A percentile compares a stretch with the other conserved stretches of the same genome.
Evolutionary conservation across 352 stramenopile genomes (phyloP).

Genomic region (Achlya hypogyna): DNA sequence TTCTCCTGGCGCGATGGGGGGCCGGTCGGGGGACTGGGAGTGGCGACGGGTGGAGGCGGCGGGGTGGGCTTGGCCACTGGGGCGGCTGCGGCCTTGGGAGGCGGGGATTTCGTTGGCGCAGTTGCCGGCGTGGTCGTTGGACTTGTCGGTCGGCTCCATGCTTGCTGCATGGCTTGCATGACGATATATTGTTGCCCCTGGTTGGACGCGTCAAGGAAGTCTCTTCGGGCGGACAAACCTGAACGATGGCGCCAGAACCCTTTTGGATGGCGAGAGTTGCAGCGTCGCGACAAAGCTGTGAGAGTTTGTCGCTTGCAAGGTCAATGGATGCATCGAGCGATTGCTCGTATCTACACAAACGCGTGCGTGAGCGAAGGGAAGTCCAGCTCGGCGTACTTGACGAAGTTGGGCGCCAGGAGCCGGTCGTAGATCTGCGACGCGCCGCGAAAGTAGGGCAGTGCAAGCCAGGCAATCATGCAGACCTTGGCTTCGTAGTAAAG

Average conservation of each 20-base stretch:
- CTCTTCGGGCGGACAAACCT: slow-evolving; percentile 23
- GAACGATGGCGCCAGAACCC: slow-evolving; percentile 45
- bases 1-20: slow-evolving; percentile 12
- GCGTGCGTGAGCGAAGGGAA: background rate
- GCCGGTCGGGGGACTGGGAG: background rate
- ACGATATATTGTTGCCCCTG: slow-evolving; percentile 52
- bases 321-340: slow-evolving; percentile 44
- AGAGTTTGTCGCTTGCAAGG: slow-evolving; percentile 53
- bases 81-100: background rate
- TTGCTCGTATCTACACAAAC: slow-evolving; percentile 27
- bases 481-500: slow-evolving; percentile 75
- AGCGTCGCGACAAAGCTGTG: slow-evolving; percentile 57
- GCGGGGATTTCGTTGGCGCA: background rate
- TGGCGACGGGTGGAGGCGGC: background rate
- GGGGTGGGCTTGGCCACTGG: background rate
- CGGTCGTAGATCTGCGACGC: slow-evolving; percentile 41
- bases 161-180: slow-evolving; percentile 56
- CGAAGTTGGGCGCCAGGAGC: slow-evolving; percentile 55
- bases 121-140: background rate
- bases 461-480: slow-evolving; percentile 54
- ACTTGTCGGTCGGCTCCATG: slow-evolving; percentile 18
- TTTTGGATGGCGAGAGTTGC: slow-evolving; percentile 45
- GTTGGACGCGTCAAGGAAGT: too few relatives aligned
- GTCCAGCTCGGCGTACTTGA: slow-evolving; percentile 29
- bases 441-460: slow-evolving; percentile 44